Base-by-base conservation (phyloP, 192 early-diverging fungal species). In the Mortierella hygrophila region DNA sequence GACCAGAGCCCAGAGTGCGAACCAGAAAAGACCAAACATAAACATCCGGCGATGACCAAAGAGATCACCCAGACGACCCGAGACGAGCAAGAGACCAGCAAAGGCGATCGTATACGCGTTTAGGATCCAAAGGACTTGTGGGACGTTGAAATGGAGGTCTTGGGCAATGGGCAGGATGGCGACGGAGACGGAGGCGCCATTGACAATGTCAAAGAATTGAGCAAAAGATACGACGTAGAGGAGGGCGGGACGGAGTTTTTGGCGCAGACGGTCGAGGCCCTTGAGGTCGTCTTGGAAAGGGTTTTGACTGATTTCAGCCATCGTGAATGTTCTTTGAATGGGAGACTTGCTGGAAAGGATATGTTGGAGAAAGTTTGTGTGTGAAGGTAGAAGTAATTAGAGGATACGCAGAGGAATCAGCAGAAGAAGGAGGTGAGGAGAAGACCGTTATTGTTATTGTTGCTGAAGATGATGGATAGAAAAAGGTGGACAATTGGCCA, bases 31-130 rank as follows among this genome's bases (percentile, higher is more conserved):
- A 38, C 87, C 87, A 75, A 74, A 77, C 69, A 84, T 42, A 72
- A 83, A 88, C 20, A 88, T 74, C 11, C 75, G 44, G 21, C 87
- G 87, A 42, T 88, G 82, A 20, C 87, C 87, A 78, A 78, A 88
- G 9, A 88, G 63, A 75, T 88, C 87, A 46, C 87, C 87, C 4
- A 88, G 41, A 15, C 82, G 82, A 21, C 87, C 87, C 0, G 79
- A 75, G 46, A 83, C 68, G n/a, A 88, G 70, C 11, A 88, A 44
- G 63, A 88, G 79, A 21, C 82, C 87, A 2, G 87, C 87, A 77
- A 88, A 88, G 49, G 82, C 72, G 57, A 88, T 84, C 0, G 88
- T 83, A 44, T 84, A 83, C 13, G 88, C 72, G 29, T 87, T 87
- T 20, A 84, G 75, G 68, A 84, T 77, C 82, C 82, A 83, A 20